These are phyloP conservation scores for Pecoramyces ruminantium DNA, from an alignment of 192 early-diverging fungal species.

Conservation along the genomic window DNA sequence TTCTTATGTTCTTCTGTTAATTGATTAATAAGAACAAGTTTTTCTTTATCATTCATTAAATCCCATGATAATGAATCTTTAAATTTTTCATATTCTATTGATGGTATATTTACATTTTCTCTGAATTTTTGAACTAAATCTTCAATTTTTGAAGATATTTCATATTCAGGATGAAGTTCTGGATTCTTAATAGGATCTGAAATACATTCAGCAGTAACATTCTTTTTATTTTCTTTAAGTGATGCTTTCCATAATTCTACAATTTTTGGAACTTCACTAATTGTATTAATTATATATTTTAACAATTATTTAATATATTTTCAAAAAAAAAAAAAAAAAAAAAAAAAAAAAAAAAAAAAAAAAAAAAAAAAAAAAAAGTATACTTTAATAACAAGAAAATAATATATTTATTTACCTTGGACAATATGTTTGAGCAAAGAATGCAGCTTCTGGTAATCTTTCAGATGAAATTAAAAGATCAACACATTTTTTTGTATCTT, in stretches of 20 bases:
- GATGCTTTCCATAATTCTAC: neutral
- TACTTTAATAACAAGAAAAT: neutral
- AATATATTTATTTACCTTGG: slow-evolving; percentile 36
- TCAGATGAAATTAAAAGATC: slow-evolving; percentile 73
- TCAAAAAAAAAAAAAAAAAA: no score
- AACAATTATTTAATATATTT: no score
- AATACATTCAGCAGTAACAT: neutral
- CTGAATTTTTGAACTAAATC: neutral
- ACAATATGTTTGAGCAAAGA: slow-evolving; percentile 76
- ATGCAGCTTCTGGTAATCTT: slow-evolving; percentile 85
- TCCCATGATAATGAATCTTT: neutral
- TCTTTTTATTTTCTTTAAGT: neutral
- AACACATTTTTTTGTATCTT: slow-evolving; percentile 62
- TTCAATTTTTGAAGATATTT: neutral
- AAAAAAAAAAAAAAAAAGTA: no score
- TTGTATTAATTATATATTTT: no score
- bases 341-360: no score
- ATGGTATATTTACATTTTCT: neutral
- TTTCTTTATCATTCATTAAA: neutral
- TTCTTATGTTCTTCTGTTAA: neutral
- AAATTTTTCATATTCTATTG: neutral
- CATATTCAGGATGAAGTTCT: neutral
- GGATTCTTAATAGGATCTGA: neutral
- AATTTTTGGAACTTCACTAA: neutral
- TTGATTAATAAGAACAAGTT: neutral